Evolutionary conservation across 208 protist genomes (phyloP).

Genomic region (Wallacemonas collosoma): DNA sequence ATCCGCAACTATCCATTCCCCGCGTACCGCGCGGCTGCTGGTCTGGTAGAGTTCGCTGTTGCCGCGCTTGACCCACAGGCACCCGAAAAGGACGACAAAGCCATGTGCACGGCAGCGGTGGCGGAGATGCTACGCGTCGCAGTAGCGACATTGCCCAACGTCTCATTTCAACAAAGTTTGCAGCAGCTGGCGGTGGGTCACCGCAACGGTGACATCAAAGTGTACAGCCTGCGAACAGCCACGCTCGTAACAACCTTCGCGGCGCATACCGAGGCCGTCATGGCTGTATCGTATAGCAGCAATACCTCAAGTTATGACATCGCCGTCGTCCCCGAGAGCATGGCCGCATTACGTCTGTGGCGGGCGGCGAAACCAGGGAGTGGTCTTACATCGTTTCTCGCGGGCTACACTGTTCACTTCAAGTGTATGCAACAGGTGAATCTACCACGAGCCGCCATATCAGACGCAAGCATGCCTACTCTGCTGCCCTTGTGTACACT

Average conservation of each 20-base stretch:
- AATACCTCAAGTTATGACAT: slow-evolving; percentile 71
- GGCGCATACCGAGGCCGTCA: slow-evolving; percentile 48
- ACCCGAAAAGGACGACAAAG: slow-evolving; percentile 37
- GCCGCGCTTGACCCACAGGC: slow-evolving; percentile 39
- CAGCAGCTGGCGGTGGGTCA: slow-evolving; percentile 73
- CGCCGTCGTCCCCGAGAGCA: slow-evolving; percentile 63
- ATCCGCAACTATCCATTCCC: slow-evolving; percentile 27
- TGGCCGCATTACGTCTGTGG: slow-evolving; percentile 73
- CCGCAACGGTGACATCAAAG: slow-evolving; percentile 56
- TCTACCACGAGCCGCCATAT: slow-evolving; percentile 23
- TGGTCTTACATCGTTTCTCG: slow-evolving; percentile 41
- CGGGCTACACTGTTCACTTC: slow-evolving; percentile 29
- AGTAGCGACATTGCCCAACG: slow-evolving; percentile 54
- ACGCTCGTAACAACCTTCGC: slow-evolving; percentile 58
- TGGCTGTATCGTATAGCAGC: slow-evolving; percentile 77
- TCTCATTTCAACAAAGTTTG: slow-evolving; percentile 71
- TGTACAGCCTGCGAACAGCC: slow-evolving; percentile 72
- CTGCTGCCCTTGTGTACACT: slow-evolving; percentile 51
- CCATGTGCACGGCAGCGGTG: slow-evolving; percentile 40
- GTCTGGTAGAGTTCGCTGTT: slow-evolving; percentile 31
- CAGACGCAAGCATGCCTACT: slow-evolving; percentile 7
- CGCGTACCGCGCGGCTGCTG: slow-evolving; percentile 13
- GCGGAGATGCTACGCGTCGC: slow-evolving; percentile 48
- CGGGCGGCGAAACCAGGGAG: slow-evolving; percentile 31
- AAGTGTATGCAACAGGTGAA: slow-evolving; percentile 31